Conservation (phyloP, 139 green algal genomes). For the Auxenochlorella pyrenoidosa region DNA sequence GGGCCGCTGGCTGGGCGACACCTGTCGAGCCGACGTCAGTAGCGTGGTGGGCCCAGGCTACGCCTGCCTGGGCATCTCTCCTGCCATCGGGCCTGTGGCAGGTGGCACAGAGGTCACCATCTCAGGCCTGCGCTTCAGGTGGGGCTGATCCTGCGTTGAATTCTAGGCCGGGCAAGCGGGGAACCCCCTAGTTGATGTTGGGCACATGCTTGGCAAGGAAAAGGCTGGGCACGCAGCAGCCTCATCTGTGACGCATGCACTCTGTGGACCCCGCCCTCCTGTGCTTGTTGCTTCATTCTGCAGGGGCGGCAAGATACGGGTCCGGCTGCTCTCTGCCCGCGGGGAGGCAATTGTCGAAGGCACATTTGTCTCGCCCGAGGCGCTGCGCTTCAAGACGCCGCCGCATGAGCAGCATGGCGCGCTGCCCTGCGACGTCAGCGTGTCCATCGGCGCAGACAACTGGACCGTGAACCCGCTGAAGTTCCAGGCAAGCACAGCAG, state of each 20-base stretch:
- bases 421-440: slow-evolving; percentile 72
- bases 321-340: slow-evolving; percentile 75
- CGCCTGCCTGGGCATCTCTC: slow-evolving; percentile 77
- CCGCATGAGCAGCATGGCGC: slow-evolving; percentile 87
- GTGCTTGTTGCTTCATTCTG: neutral
- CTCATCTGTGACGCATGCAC: too few species aligned
- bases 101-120: slow-evolving; percentile 82
- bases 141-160: neutral
- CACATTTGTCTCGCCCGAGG: slow-evolving; percentile 61
- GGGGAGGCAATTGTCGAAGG: slow-evolving; percentile 76
- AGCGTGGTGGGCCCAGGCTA: slow-evolving; percentile 92
- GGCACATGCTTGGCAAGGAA: neutral
- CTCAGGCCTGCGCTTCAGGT: slow-evolving; percentile 81
- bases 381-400: slow-evolving; percentile 61
- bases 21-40: slow-evolving; percentile 80
- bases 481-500: slow-evolving; percentile 50
- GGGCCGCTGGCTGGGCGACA: slow-evolving; percentile 89
- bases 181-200: neutral
- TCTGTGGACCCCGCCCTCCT: too few species aligned
- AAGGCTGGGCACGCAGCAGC: neutral
- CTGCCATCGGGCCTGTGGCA: slow-evolving; percentile 83
- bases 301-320: slow-evolving; percentile 77
- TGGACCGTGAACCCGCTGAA: slow-evolving; percentile 91
- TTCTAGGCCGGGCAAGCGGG: neutral
- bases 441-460: slow-evolving; percentile 79